These are phyloP conservation scores for Ganoderma boninense DNA, from an alignment of 1,284 basidiomycete species.

Conservation along the genomic window DNA sequence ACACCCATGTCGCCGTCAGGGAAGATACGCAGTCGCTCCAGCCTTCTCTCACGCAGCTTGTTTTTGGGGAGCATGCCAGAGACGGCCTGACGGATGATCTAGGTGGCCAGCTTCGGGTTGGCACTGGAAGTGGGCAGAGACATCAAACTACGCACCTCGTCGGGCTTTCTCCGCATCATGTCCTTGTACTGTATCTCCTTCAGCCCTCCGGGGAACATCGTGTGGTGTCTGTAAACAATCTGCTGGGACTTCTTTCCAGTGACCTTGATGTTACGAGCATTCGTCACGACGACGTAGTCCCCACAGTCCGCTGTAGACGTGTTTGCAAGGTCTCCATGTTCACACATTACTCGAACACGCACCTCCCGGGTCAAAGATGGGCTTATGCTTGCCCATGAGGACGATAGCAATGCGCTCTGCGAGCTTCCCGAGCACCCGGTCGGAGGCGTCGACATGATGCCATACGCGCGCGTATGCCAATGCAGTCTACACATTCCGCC, in stretches of 20 bases:
- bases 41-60: slow-evolving; percentile 85
- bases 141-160: slow-evolving; percentile 74
- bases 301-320: slow-evolving; percentile 83
- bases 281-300: slow-evolving; percentile 97
- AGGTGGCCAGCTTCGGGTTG: slow-evolving; percentile 6
- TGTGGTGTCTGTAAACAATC: slow-evolving; percentile 89
- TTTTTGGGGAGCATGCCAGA: slow-evolving; percentile 98
- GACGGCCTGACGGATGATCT: slow-evolving; percentile 96
- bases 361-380: slow-evolving; percentile 94
- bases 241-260: slow-evolving; percentile 93
- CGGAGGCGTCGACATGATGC: slow-evolving; percentile 94
- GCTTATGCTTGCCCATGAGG: slow-evolving; percentile 99
- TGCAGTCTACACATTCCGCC: slow-evolving; percentile 70
- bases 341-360: slow-evolving; percentile 38
- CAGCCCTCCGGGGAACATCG: slow-evolving; percentile 94
- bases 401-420: slow-evolving; percentile 94
- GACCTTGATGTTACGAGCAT: slow-evolving; percentile 86
- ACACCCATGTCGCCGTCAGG: slow-evolving; percentile 77
- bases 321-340: background rate
- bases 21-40: slow-evolving; percentile 89
- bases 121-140: slow-evolving; percentile 7
- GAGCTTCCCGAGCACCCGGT: slow-evolving; percentile 91
- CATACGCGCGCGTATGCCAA: slow-evolving; percentile 94
- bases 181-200: slow-evolving; percentile 88
- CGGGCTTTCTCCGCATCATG: slow-evolving; percentile 88